A percentile compares a stretch with the other conserved stretches of the same genome.
phyloP scores from a whole-genome alignment of 257 asterid genomes.

The Ehretia macrophylla region DNA sequence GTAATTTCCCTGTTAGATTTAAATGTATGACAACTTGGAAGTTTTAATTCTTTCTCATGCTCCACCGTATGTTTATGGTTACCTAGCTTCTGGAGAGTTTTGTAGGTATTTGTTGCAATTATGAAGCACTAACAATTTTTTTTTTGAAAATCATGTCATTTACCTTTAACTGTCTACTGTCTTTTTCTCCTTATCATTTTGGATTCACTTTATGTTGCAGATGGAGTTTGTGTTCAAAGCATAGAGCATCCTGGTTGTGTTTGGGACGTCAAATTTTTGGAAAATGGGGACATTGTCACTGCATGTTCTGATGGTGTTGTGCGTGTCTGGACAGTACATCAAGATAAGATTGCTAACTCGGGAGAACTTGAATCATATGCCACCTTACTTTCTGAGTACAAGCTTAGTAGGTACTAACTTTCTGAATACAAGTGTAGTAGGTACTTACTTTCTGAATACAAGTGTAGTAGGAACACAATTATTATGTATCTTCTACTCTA shows the following conservation, averaged over 20 bases:
- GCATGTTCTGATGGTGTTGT: conserved; percentile 98
- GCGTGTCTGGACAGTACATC: conserved; percentile 81
- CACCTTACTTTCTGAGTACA: conserved; percentile 69
- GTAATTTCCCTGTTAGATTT: too few relatives aligned
- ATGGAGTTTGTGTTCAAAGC: conserved; percentile 92
- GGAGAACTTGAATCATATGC: conserved; percentile 64
- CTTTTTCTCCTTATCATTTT: conserved; percentile 9
- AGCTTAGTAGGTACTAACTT: conserved; percentile 70
- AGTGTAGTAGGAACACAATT: conserved; percentile 60
- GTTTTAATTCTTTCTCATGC: too few relatives aligned
- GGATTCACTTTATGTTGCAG: conserved; percentile 41
- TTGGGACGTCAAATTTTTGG: conserved; percentile 95
- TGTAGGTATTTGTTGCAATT: too few relatives aligned
- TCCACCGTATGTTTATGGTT: too few relatives aligned
- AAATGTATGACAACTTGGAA: too few relatives aligned
- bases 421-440: conserved; percentile 87
- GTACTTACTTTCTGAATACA: conserved; percentile 81
- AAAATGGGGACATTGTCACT: conserved; percentile 82
- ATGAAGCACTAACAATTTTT: too few relatives aligned
- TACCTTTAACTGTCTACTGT: conserved; percentile 5
- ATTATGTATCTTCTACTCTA: too few relatives aligned
- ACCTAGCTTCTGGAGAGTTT: too few relatives aligned
- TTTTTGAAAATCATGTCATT: conserved; percentile 5
- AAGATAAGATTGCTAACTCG: conserved; percentile 63
- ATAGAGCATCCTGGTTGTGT: conserved; percentile 99